phyloP scores from a whole-genome alignment of 139 green algal species.

The Chlorokybus atmophyticus region DNA sequence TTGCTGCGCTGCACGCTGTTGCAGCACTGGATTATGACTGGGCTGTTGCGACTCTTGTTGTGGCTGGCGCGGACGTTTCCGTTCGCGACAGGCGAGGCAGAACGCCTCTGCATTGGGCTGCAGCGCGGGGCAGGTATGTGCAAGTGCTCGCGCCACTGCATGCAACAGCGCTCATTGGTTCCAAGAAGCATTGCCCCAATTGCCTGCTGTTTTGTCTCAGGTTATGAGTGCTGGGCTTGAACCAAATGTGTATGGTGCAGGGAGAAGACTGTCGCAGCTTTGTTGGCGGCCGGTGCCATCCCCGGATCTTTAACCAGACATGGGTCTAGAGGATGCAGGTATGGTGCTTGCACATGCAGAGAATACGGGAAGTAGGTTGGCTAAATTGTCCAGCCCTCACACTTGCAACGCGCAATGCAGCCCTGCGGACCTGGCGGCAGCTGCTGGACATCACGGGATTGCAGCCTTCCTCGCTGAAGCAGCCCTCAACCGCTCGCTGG shows the following conservation, averaged over 20 bases:
- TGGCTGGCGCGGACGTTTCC: not conserved
- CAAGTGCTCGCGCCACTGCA: no score
- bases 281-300: not conserved
- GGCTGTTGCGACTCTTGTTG: not conserved
- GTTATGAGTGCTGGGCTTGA: no score
- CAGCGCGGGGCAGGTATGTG: constrained; percentile 5
- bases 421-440: constrained; percentile 8
- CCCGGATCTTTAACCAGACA: not conserved
- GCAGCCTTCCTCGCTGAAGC: constrained; percentile 16
- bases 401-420: no score
- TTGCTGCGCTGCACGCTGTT: constrained; percentile 3
- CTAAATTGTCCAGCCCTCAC: no score
- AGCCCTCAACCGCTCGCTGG: constrained; percentile 6
- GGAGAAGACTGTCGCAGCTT: constrained; percentile 3
- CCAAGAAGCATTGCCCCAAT: no score
- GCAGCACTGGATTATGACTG: constrained; percentile 8
- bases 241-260: no score
- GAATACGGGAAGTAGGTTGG: no score
- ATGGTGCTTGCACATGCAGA: no score
- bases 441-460: constrained; percentile 11
- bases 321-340: not conserved
- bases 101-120: constrained; percentile 21
- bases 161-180: no score
- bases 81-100: not conserved
- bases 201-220: no score